A percentile compares a stretch with the other conserved stretches of the same genome.
phyloP scores from a whole-genome alignment of 2,329 filamentous ascomycete genomes.

The Colletotrichum somersetense region DNA sequence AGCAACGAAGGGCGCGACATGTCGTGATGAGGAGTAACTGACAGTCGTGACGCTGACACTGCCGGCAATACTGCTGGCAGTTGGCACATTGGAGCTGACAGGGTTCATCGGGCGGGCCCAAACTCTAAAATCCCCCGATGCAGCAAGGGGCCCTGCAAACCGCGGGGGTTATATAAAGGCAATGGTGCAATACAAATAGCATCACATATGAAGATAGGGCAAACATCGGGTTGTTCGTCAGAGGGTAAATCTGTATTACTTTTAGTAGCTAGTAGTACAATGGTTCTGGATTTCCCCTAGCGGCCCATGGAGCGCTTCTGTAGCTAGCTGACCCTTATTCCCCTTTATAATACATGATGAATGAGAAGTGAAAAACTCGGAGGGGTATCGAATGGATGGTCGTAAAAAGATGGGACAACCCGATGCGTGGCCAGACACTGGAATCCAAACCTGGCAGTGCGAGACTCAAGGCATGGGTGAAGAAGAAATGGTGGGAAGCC shows the following conservation, averaged over 20 bases:
- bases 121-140: conserved; percentile 4
- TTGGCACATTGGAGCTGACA: background rate
- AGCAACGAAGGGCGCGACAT: conserved; percentile 28
- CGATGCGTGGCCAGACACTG: conserved; percentile 11
- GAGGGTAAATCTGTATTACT: background rate
- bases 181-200: no score
- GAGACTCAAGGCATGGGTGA: background rate
- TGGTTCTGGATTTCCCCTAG: conserved; percentile 4
- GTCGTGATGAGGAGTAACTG: background rate
- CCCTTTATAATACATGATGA: conserved; percentile 36
- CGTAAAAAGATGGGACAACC: conserved; percentile 19
- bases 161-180: background rate
- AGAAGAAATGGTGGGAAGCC: conserved; percentile 13
- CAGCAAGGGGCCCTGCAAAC: conserved; percentile 14
- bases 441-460: conserved; percentile 11
- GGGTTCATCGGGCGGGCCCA: conserved; percentile 3
- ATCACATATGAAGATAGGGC: background rate
- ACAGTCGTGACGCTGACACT: background rate
- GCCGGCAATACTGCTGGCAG: background rate
- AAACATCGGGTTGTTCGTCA: background rate
- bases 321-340: conserved; percentile 9
- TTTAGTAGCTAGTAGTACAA: conserved; percentile 6
- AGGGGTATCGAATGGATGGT: conserved; percentile 41
- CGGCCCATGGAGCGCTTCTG: conserved; percentile 5
- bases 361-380: conserved; percentile 32